These are phyloP conservation scores for Amyloporia xantha DNA, from an alignment of 768 basidiomycete genomes.

Conservation along the genomic window DNA sequence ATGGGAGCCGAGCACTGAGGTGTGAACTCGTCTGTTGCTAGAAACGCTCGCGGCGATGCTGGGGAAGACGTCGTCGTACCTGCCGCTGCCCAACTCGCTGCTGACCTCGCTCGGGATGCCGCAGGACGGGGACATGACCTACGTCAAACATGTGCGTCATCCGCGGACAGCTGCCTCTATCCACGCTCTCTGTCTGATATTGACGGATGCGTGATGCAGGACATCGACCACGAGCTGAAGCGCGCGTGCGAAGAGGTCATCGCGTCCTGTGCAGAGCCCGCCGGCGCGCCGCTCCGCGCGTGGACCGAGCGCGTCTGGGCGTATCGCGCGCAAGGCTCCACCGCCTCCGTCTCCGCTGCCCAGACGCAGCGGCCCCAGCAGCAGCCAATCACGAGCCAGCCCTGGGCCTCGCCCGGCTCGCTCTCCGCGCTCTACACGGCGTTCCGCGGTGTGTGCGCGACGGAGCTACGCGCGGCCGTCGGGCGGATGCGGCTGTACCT, in stretches of 20 bases:
- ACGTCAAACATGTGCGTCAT: constrained; percentile 61
- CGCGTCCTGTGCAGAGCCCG: constrained; percentile 44
- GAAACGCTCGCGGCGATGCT: constrained; percentile 56
- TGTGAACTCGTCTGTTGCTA: constrained; percentile 20
- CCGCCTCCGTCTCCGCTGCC: too few relatives aligned
- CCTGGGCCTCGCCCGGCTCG: constrained; percentile 45
- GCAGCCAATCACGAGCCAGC: constrained; percentile 34
- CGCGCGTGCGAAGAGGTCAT: constrained; percentile 84
- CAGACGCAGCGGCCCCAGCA: too few relatives aligned
- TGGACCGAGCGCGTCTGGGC: constrained; percentile 52
- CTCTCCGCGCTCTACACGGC: constrained; percentile 21
- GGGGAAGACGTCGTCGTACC: constrained; percentile 49
- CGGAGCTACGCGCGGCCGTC: constrained; percentile 49
- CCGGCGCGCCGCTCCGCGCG: constrained; percentile 52
- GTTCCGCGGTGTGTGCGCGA: constrained; percentile 25
- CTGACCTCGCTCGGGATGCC: constrained; percentile 68
- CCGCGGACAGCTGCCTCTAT: too few relatives aligned
- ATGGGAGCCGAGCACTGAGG: not conserved
- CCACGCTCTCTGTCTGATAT: too few relatives aligned
- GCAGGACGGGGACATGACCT: constrained; percentile 54
- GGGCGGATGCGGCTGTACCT: constrained; percentile 69
- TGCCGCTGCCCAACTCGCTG: constrained; percentile 60
- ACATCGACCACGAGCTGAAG: constrained; percentile 83
- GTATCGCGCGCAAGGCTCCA: constrained; percentile 9
- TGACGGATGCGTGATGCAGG: too few relatives aligned